Base-by-base conservation (phyloP, 805 yeast species). In the Yamadazyma takamatsuzukensis region DNA sequence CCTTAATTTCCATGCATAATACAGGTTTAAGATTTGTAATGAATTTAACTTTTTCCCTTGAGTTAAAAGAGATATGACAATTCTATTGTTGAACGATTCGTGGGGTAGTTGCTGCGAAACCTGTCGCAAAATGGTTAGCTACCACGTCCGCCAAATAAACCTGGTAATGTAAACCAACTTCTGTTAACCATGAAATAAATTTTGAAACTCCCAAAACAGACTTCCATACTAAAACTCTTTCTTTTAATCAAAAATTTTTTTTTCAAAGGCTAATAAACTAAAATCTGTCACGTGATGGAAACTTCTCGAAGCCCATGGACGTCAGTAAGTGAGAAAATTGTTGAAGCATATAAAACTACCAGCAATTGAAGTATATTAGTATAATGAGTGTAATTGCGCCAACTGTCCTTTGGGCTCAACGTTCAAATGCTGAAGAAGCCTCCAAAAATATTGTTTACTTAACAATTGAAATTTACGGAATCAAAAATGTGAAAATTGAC, bases 361-460 rank as follows among this genome's bases (percentile, higher is more conserved):
- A 11, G 22, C 22, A 19, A 19, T 19, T 19, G 11, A 19, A 19
- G 7, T 8, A 23, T 12, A 23, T n/a, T 12, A n/a, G n/a, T n/a
- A n/a, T 15, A 13, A 35, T 35, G 39, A 24, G 35, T 9, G 21
- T 33, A 8, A 29, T 35, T 32, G 19, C 36, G 25, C 76, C 80
- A 29, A 64, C 61, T 68, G 90, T 86, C 25, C 69, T 79, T 55
- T 90, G 98, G 98, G 97, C 98, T 9, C 98, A 90, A 70, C 85
- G 98, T 63, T 87, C 96, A 34, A 78, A 71, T 53, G 81, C 70
- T n/a, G 59, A 70, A 4, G 94, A 80, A 23, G 73, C 75, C 8
- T 68, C 74, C 18, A 89, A 85, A 61, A 90, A 90, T 59, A 53
- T 87, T 22, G 48, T 93, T 14, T 83, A 72, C 56, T 59, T 90